Evolutionary conservation across 441 rosid species (phyloP).

Genomic region (Croton laevigatus): DNA sequence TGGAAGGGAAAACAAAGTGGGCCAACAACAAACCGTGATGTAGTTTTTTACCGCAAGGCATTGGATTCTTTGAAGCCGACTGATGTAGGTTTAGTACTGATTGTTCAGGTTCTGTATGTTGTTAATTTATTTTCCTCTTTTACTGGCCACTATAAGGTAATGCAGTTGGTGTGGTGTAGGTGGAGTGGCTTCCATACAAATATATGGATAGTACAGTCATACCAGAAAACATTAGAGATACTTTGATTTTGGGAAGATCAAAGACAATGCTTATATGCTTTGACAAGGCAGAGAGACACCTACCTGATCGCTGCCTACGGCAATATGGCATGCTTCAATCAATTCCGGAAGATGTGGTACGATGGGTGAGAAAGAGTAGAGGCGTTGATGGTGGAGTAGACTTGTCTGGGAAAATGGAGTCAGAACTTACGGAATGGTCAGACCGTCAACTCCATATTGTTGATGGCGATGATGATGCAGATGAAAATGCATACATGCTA

Average conservation of each 20-base stretch:
- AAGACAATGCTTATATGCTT: conserved; percentile 95
- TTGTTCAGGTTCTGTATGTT: conserved; percentile 10
- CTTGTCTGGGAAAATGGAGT: conserved; percentile 91
- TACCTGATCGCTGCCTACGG: conserved; percentile 92
- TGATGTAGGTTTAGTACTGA: conserved; percentile 46
- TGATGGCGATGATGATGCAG: conserved; percentile 58
- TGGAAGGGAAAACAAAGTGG: conserved; percentile 99
- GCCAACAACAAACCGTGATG: conserved; percentile 92
- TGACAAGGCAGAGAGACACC: conserved; percentile 99
- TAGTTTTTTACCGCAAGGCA: conserved; percentile 83
- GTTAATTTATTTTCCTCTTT: conserved; percentile 13
- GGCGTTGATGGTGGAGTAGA: conserved; percentile 97
- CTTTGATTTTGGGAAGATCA: conserved; percentile 81
- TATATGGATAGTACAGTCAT: conserved; percentile 61
- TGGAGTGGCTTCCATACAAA: conserved; percentile 93
- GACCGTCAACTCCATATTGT: conserved; percentile 60
- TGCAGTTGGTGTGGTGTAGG: conserved; percentile 34
- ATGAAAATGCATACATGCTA: conserved; percentile 73
- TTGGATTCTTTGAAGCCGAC: conserved; percentile 70
- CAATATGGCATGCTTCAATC: conserved; percentile 77
- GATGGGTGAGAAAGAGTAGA: conserved; percentile 93
- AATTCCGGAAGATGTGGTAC: conserved; percentile 85
- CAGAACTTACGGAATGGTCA: conserved; percentile 85
- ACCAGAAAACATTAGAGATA: conserved; percentile 60
- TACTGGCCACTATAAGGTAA: conserved; percentile 13